Evolutionary conservation across 2,329 filamentous ascomycete genomes (phyloP), one percentile per base, ranked within the genome.

Genomic region (Camillea tinctor): DNA sequence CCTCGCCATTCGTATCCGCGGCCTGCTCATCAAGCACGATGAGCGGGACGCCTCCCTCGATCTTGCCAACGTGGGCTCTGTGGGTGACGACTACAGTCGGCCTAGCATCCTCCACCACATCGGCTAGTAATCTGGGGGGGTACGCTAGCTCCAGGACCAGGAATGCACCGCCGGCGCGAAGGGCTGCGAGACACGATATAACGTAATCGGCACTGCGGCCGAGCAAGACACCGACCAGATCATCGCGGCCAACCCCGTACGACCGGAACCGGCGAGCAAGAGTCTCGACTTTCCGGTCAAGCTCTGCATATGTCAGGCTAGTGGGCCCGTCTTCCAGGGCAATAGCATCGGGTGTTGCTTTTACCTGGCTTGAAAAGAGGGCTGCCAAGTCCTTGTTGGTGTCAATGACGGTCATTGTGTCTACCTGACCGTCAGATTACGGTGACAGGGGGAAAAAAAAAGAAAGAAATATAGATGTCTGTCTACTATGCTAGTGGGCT

Each of bases 131-230:
- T 58, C 86, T 87, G 0, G 88, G 84, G 15, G 91, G 91, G 64
- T 93, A 93, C 2, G 91, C 91, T 54, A 92, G 80, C 75, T 94
- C 91, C 2, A 94, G 84, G 1, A 93, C 90, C 4, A 94, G 80
- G 71, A 93, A 94, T 1, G 91, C 91, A 57, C 91, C 91, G 55
- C 90, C 91, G 1, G 91, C 90, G 60, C 89, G 86, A 48, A 93
- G 82, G n/a, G 89, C 86, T 23, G 91, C 91, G 56, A 94, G 79
- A 70, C 88, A 92, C 17, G 90, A 87, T 73, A 93, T 87, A 62
- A 94, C 88, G 75, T 93, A 92, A 75, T 92, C 84, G 54, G 89
- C 89, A 72, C 89, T 91, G 57, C 90, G 86, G 58, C 86, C 88
- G 71, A 93, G 82, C 56, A 93, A 81, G 50, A 94, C 87, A 56